These are phyloP conservation scores for Cladosporium halotolerans DNA, from an alignment of 2,329 filamentous ascomycete species.

Conservation along the genomic window DNA sequence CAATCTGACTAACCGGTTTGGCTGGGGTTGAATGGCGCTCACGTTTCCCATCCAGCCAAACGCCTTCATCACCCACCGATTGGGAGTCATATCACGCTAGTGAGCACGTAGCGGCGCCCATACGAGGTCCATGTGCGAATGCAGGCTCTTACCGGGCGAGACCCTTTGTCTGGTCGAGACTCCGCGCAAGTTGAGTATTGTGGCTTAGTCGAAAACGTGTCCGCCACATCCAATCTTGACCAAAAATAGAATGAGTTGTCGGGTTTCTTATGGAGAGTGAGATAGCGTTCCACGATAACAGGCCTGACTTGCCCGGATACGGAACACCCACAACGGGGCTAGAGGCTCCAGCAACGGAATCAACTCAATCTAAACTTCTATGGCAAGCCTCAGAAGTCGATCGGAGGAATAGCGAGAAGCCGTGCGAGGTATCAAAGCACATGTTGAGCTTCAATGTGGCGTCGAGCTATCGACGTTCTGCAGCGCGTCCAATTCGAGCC, in stretches of 20 bases:
- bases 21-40: neutral
- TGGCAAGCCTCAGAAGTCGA: neutral
- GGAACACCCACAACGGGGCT: no score
- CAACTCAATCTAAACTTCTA: neutral
- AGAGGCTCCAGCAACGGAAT: neutral
- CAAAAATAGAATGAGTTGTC: neutral
- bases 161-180: neutral
- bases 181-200: neutral
- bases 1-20: neutral
- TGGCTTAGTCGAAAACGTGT: neutral
- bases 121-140: neutral
- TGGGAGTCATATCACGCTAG: neutral
- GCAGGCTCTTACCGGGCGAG: neutral
- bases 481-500: neutral
- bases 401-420: neutral
- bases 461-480: slow-evolving; percentile 1
- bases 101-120: neutral
- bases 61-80: no score
- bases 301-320: no score
- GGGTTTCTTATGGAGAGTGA: no score
- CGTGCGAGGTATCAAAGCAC: neutral
- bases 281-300: no score
- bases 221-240: neutral
- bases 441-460: neutral
- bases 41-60: no score